These are phyloP conservation scores for Fusarium poae DNA, from an alignment of 2,329 filamentous ascomycete genomes.

Conservation along the genomic window DNA sequence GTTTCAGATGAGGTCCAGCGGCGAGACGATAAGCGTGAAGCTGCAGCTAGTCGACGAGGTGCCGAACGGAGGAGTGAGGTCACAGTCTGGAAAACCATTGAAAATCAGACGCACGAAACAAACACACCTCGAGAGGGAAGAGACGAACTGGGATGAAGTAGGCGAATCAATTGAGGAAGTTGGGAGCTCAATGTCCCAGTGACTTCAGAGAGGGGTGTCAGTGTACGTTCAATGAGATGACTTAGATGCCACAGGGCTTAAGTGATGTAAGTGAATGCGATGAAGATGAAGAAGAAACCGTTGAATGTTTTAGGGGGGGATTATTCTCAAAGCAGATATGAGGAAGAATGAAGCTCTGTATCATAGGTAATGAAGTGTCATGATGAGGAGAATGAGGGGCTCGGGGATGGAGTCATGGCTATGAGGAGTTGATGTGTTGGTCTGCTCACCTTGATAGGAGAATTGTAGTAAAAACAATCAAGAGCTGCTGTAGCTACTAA, in stretches of 20 bases:
- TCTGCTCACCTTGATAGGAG: constrained; percentile 34
- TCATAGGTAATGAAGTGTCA: constrained; percentile 13
- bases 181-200: constrained; percentile 8
- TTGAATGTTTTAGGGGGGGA: too few relatives aligned
- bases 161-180: constrained; percentile 1
- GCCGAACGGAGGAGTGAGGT: constrained; percentile 41
- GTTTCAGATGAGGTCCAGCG: constrained; percentile 40
- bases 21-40: constrained; percentile 24
- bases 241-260: neutral
- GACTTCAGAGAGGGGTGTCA: constrained; percentile 18
- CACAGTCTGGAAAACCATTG: constrained; percentile 46
- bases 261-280: neutral
- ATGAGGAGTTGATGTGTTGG: constrained; percentile 16
- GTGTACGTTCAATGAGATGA: constrained; percentile 4
- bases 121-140: constrained; percentile 18
- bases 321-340: neutral
- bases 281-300: neutral
- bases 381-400: constrained; percentile 37
- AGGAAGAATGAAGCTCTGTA: constrained; percentile 3
- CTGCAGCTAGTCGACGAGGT: constrained; percentile 31
- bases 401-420: constrained; percentile 36
- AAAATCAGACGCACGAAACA: constrained; percentile 40
- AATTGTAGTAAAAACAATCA: neutral
- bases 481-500: neutral
- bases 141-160: constrained; percentile 21